Conservation (phyloP, 768 basidiomycete species). For the Jaapia argillacea region DNA sequence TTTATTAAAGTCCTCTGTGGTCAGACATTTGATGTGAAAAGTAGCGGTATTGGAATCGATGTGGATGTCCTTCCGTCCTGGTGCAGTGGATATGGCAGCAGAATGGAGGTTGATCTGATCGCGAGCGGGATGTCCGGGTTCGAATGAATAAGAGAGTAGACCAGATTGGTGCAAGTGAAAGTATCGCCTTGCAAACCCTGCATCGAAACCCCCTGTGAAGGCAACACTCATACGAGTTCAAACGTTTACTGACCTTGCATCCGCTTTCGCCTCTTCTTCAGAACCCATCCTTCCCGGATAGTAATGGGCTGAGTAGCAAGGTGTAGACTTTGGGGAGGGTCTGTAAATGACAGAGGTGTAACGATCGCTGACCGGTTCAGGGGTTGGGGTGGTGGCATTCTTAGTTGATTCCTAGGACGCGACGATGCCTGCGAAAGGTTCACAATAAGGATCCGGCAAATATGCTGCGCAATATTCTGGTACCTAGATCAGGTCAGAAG, state of each 20-base stretch:
- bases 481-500: too few species aligned
- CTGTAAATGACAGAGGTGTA: background rate
- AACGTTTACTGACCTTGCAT: slow-evolving; percentile 56
- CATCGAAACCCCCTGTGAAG: background rate
- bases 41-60: slow-evolving; percentile 68
- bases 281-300: slow-evolving; percentile 65
- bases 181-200: slow-evolving; percentile 75
- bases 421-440: too few species aligned
- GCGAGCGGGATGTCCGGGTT: slow-evolving; percentile 59
- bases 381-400: background rate
- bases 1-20: slow-evolving; percentile 51
- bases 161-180: slow-evolving; percentile 64
- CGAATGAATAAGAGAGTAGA: slow-evolving; percentile 63
- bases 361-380: background rate
- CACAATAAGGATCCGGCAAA: too few species aligned
- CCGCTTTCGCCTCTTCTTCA: slow-evolving; percentile 82
- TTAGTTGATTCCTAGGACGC: too few species aligned
- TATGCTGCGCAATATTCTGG: too few species aligned
- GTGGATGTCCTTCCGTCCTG: slow-evolving; percentile 72
- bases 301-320: slow-evolving; percentile 12
- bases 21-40: slow-evolving; percentile 78
- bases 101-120: slow-evolving; percentile 54
- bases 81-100: slow-evolving; percentile 69
- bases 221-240: background rate
- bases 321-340: background rate